Evolutionary conservation across 257 asterid species (phyloP).

Genomic region (Nicotiana knightiana): DNA sequence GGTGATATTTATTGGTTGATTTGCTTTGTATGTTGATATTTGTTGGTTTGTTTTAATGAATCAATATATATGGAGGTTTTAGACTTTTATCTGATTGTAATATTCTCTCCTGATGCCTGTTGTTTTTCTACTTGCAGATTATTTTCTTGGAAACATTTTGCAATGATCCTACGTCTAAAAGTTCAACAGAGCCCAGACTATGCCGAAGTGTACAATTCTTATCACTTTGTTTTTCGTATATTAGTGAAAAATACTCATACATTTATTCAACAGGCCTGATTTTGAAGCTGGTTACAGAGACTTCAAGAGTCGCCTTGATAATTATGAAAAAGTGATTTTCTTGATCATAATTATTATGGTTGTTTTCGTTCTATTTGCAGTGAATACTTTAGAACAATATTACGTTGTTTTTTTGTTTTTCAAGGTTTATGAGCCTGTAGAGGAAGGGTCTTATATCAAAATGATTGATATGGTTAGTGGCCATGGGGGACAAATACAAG

Average conservation of each 20-base stretch:
- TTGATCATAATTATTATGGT: slow-evolving; percentile 5
- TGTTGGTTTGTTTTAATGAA: neutral
- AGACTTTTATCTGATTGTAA: neutral
- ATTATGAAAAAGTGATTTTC: slow-evolving; percentile 75
- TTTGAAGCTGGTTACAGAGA: slow-evolving; percentile 96
- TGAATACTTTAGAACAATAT: slow-evolving; percentile 8
- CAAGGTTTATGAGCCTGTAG: slow-evolving; percentile 93
- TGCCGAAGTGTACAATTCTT: slow-evolving; percentile 76
- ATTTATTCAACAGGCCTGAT: slow-evolving; percentile 71
- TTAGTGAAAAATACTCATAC: neutral
- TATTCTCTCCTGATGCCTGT: slow-evolving; percentile 8
- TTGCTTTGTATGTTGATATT: neutral
- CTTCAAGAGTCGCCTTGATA: slow-evolving; percentile 82
- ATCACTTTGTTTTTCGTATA: slow-evolving; percentile 16
- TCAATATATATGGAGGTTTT: neutral
- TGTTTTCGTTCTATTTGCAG: neutral
- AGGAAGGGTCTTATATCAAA: slow-evolving; percentile 96
- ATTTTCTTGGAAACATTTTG: slow-evolving; percentile 91
- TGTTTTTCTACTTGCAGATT: slow-evolving; percentile 44
- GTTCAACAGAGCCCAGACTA: slow-evolving; percentile 99
- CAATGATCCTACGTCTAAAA: slow-evolving; percentile 91
- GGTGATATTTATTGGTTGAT: no score
- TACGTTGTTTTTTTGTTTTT: slow-evolving; percentile 3
- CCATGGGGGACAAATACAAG: slow-evolving; percentile 96
- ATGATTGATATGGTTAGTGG: slow-evolving; percentile 99